Base-by-base conservation (phyloP, 176 grass and related monocot genomes). In the Melocanna baccifera region DNA sequence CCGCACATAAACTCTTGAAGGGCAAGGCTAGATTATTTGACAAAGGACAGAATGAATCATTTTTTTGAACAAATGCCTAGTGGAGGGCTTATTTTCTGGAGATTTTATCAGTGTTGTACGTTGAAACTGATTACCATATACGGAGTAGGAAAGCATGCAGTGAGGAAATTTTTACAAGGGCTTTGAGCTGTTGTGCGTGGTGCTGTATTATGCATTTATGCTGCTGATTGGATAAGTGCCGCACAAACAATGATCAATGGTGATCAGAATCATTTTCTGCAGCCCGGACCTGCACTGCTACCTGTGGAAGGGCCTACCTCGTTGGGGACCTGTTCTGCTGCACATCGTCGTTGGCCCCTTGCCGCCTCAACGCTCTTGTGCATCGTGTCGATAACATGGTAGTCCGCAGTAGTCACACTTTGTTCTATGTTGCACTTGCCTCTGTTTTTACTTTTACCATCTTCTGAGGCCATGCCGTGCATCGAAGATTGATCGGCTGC, bases 241-340 rank as follows among this genome's bases (percentile, higher is more conserved):
- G 52, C 25, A 42, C 11, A 18, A 66, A 57, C 62, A 76, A 56
- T 70, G 28, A 50, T 46, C 4, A 32, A 39, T 85, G 12, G 63
- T n/a, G 73, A 19, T 18, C 20, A 15, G 9, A 46, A 51, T 15
- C 7, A 15, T 23, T 64, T 73, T 52, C 45, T n/a, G 68, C 26
- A 7, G 39, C 22, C 4, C 67, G 12, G 37, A 36, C 28, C 83
- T 59, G 74, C 41, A 6, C 14, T 20, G 7, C 41, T 6, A 20
- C 63, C 16, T 20, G 22, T 15, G 36, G 50, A 73, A 74, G 66
- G 66, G 64, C 59, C 73, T 71, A 65, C 74, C 80, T 83, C 43
- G 76, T 79, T 83, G 29, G 29, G 20, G 42, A 1, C 72, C 11
- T 71, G 42, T 42, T 13, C 64, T 76, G 62, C 41, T 28, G 39